Percentiles rank a stretch among this genome's conserved stretches.
phyloP scores from a whole-genome alignment of 257 asterid genomes.

The Solanum pennellii region DNA sequence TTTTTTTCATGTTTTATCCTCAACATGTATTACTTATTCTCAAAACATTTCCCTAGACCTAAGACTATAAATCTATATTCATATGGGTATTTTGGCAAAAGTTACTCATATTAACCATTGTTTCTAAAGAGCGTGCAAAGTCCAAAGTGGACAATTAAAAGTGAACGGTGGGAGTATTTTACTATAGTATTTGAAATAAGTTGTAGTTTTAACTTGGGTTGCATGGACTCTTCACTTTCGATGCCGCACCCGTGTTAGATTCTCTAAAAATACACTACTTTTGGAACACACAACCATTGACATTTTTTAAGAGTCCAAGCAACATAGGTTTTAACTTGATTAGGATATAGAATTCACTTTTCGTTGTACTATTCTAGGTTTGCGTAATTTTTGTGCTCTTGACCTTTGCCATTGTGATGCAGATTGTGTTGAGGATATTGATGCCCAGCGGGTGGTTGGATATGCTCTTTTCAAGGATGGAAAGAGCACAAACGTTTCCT shows the following conservation, averaged over 20 bases:
- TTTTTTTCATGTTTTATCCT: not conserved
- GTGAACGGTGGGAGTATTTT: not conserved
- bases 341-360: not conserved
- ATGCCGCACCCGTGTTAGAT: too few species aligned
- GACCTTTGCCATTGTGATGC: not conserved
- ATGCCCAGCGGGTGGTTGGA: slow-evolving; percentile 44
- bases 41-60: not conserved
- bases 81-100: not conserved
- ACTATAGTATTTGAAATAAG: not conserved
- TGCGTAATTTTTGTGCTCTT: not conserved
- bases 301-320: too few species aligned
- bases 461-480: slow-evolving; percentile 50
- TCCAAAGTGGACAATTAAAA: not conserved
- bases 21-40: not conserved
- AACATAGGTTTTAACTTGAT: not conserved
- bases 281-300: too few species aligned
- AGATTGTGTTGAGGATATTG: slow-evolving; percentile 50
- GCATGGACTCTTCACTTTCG: too few species aligned
- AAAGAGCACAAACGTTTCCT: slow-evolving; percentile 23
- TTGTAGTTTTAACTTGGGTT: not conserved
- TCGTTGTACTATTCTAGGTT: not conserved
- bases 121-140: not conserved
- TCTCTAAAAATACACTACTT: too few species aligned
- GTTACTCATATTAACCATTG: not conserved
- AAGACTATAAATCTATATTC: not conserved